Base-by-base conservation (phyloP, 805 yeast genomes). In the Citeromyces matritensis region DNA sequence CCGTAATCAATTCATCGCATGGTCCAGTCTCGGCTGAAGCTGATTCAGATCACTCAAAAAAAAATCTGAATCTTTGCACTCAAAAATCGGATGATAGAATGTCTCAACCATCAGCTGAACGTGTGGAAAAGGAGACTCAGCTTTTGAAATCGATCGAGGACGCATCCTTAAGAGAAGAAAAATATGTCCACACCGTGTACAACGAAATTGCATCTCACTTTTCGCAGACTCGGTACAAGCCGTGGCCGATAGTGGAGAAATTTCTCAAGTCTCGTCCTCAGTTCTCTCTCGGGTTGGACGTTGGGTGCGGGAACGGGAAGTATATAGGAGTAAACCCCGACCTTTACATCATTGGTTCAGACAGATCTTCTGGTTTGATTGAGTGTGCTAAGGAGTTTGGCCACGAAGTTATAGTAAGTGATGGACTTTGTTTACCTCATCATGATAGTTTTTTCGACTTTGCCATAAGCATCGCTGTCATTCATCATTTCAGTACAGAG, bases 231-330 rank as follows among this genome's bases (percentile, higher is more conserved):
- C 55, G 98, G 30, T 91, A 86, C 55, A 88, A 81, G 58, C 96
- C 97, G 17, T 91, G 98, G 98, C 97, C 97, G 6, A 73, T 85
- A 13, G 98, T 91, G 15, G 82, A 81, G 32, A 51, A 63, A 37
- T 91, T 79, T 46, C 53, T 91, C 29, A 46, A 42, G 8, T 41
- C 51, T 1, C 67, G 69, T 42, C 36, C 48, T 0, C 55, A 56
- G 5, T 78, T 83, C 27, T 55, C 76, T 1, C 38, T 88, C 1
- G 98, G 98, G 1, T 61, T 85, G 19, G 98, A 91, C 55, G 83
- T 88, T 13, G 98, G 98, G 0, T 88, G 97, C 51, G 98, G 98
- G 3, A 91, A 91, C 49, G 98, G 98, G 2, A 91, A 91, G 48
- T 91, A 91, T 48, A 51, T 88, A 26, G 67, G 66, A 2, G 66